phyloP scores from a whole-genome alignment of 2,329 filamentous ascomycete species.

The Nannizziopsis arthrosporioides region DNA sequence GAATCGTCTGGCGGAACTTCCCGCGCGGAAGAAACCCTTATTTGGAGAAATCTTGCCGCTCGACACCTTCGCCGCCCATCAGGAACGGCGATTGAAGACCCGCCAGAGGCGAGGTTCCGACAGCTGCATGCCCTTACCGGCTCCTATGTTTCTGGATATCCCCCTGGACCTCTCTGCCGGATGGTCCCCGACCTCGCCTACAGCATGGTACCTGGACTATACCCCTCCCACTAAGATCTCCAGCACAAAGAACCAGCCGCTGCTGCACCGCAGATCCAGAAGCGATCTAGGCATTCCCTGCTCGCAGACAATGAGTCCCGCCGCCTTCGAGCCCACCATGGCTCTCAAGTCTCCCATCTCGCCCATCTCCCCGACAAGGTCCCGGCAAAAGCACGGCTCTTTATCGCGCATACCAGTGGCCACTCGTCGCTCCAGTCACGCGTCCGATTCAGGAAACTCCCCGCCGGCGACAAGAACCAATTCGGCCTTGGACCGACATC shows the following conservation, averaged over 20 bases:
- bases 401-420: constrained; percentile 38
- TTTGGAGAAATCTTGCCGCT: constrained; percentile 64
- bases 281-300: constrained; percentile 47
- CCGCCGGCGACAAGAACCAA: constrained; percentile 25
- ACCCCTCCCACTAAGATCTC: constrained; percentile 35
- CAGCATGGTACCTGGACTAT: constrained; percentile 50
- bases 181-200: constrained; percentile 52
- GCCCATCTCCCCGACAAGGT: neutral
- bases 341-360: constrained; percentile 22
- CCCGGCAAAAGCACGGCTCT: constrained; percentile 13
- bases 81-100: constrained; percentile 48
- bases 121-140: constrained; percentile 50
- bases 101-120: constrained; percentile 53
- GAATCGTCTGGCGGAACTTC: constrained; percentile 16
- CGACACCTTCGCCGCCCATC: constrained; percentile 26
- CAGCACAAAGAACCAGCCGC: constrained; percentile 18
- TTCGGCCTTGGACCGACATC: constrained; percentile 24
- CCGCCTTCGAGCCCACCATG: constrained; percentile 26
- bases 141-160: constrained; percentile 33
- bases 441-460: constrained; percentile 33
- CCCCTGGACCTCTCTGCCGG: constrained; percentile 31
- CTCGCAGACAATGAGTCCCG: constrained; percentile 19
- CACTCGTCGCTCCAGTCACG: constrained; percentile 29
- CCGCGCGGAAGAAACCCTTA: constrained; percentile 47
- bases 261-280: constrained; percentile 29